phyloP scores from a whole-genome alignment of 2,329 filamentous ascomycete species.

The Phialocephala sp. region DNA sequence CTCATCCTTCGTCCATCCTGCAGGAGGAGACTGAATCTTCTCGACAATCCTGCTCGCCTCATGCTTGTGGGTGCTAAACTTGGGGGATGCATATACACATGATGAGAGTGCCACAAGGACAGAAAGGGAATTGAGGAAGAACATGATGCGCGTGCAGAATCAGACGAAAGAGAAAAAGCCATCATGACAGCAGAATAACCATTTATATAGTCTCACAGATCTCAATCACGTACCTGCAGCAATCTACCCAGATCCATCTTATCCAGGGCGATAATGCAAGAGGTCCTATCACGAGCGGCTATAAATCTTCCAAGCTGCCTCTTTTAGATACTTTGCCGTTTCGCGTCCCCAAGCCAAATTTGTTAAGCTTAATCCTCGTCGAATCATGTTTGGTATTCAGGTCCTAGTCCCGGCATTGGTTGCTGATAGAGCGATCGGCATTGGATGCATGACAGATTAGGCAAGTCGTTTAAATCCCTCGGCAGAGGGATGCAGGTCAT shows the following conservation, averaged over 20 bases:
- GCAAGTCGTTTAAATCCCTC: conserved; percentile 20
- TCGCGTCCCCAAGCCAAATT: conserved; percentile 11
- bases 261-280: neutral
- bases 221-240: conserved; percentile 2
- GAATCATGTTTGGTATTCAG: conserved; percentile 8
- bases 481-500: neutral
- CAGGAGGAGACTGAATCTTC: conserved; percentile 34
- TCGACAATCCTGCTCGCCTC: conserved; percentile 32
- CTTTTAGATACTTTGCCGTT: conserved; percentile 14
- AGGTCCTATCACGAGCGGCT: neutral
- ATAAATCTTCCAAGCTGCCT: conserved; percentile 24
- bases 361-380: conserved; percentile 18
- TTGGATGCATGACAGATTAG: conserved; percentile 17
- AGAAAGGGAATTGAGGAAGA: conserved; percentile 22
- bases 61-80: neutral
- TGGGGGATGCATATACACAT: conserved; percentile 22
- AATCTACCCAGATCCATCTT: conserved; percentile 7
- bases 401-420: conserved; percentile 21
- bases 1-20: conserved; percentile 37
- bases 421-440: conserved; percentile 16
- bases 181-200: neutral
- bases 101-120: conserved; percentile 25
- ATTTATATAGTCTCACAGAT: neutral
- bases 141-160: conserved; percentile 21
- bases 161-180: neutral